Base-by-base conservation (phyloP, 2,329 filamentous ascomycete species). In the Pleoardoris graminearum region DNA sequence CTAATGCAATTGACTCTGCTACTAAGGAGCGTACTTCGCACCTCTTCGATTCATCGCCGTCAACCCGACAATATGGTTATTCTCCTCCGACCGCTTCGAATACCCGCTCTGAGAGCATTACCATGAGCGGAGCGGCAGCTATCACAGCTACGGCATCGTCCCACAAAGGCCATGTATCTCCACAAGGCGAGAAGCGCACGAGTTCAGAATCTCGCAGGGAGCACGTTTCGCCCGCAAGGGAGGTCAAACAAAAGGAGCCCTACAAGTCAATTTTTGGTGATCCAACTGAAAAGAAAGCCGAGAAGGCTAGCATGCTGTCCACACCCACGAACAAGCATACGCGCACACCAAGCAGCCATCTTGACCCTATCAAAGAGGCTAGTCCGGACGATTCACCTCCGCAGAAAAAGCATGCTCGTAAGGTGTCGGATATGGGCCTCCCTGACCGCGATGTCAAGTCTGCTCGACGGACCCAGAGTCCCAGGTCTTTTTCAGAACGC, bases 301-400 rank as follows among this genome's bases (percentile, higher is more conserved):
- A 60, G 35, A 59, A 57, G 41, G 50, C 54, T 22, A 36, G 51
- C 7, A 36, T 44, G 12, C 48, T 59, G 35, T 52, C 61, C 6
- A 70, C 70, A 7, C 65, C 71, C 16, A 54, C 58, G 35, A 30
- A 59, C 7, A 68, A 64, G 48, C 62, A 67, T 30, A 39, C 57
- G 36, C 62, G 61, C 49, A 67, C 70, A 19, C 64, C 68, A 14
- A 71, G 66, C 45, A 53, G 59, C 11, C 68, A 69, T 21, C 77
- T 85, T 7, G 76, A 79, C 17, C 75, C 80, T 1, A 84, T 85
- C 57, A 75, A 75, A 27, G 82, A 85, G 65, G 76, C 75, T 50
- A 73, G 69, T 46, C 76, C 78, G 38, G 76, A 77, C 49, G 71
- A 75, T 39, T 72, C 71, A 37, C 62, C 67, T 7, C 59, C 74